Conservation (phyloP, 352 stramenopile species). For the Phytophthora citrophthora region DNA sequence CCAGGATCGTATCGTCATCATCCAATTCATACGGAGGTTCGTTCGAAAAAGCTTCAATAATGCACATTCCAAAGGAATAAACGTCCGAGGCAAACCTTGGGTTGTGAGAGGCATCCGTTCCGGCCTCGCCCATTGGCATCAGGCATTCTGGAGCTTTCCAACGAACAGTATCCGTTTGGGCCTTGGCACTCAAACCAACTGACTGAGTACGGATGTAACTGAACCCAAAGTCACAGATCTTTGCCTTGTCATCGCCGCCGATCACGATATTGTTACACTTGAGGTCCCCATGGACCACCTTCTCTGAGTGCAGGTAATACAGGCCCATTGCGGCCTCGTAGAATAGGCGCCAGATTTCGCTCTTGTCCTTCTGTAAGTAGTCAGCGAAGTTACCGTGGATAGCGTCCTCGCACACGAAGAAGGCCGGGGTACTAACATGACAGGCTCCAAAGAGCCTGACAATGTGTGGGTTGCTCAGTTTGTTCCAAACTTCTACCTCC, state of each 20-base stretch:
- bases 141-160: slow-evolving; percentile 56
- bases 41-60: slow-evolving; percentile 45
- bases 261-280: slow-evolving; percentile 91
- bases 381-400: slow-evolving; percentile 46
- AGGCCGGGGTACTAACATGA: slow-evolving; percentile 37
- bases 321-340: slow-evolving; percentile 59
- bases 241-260: slow-evolving; percentile 44
- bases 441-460: slow-evolving; percentile 49
- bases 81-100: slow-evolving; percentile 45
- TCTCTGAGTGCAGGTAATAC: slow-evolving; percentile 61
- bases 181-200: slow-evolving; percentile 32
- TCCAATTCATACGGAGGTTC: slow-evolving; percentile 40
- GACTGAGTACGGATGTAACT: slow-evolving; percentile 45
- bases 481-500: slow-evolving; percentile 43
- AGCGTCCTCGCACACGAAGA: slow-evolving; percentile 52
- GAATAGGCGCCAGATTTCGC: slow-evolving; percentile 33
- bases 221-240: slow-evolving; percentile 57
- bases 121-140: slow-evolving; percentile 12
- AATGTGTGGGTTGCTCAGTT: slow-evolving; percentile 44
- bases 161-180: slow-evolving; percentile 41
- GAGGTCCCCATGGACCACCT: slow-evolving; percentile 85
- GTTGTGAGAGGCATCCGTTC: slow-evolving; percentile 7
- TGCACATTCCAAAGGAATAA: slow-evolving; percentile 54
- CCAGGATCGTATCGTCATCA: slow-evolving; percentile 38
- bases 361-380: slow-evolving; percentile 39